Evolutionary conservation across 2,329 filamentous ascomycete genomes (phyloP).

Genomic region (Ramichloridium luteum): DNA sequence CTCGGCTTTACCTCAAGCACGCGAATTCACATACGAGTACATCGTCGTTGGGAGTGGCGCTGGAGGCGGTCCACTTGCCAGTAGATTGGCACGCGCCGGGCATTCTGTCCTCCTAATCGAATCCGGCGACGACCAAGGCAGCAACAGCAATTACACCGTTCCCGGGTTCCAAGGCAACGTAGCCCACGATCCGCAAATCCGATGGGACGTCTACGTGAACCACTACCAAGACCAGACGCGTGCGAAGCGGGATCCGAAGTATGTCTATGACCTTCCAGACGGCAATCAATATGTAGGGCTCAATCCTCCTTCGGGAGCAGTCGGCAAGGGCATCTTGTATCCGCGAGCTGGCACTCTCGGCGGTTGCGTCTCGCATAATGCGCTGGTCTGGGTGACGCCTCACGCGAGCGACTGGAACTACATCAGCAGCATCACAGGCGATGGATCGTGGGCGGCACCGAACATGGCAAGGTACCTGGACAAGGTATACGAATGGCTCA

Average conservation of each 20-base stretch:
- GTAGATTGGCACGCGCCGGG: slow-evolving; percentile 45
- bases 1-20: no score
- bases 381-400: slow-evolving; percentile 46
- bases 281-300: no score
- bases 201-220: slow-evolving; percentile 23
- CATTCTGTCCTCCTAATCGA: slow-evolving; percentile 49
- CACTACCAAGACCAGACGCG: slow-evolving; percentile 44
- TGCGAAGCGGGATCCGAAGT: slow-evolving; percentile 46
- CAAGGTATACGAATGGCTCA: slow-evolving; percentile 30
- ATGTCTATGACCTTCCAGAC: slow-evolving; percentile 44
- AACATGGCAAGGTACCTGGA: slow-evolving; percentile 48
- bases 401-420: slow-evolving; percentile 47
- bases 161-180: slow-evolving; percentile 33
- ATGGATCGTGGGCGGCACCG: slow-evolving; percentile 43
- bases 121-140: slow-evolving; percentile 45
- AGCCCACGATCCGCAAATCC: slow-evolving; percentile 7
- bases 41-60: slow-evolving; percentile 48
- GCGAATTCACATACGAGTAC: slow-evolving; percentile 41
- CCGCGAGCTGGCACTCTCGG: slow-evolving; percentile 45
- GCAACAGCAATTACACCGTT: slow-evolving; percentile 39
- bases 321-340: slow-evolving; percentile 42
- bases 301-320: slow-evolving; percentile 38
- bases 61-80: slow-evolving; percentile 47
- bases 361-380: slow-evolving; percentile 47
- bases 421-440: slow-evolving; percentile 46